A percentile compares a stretch with the other conserved stretches of the same genome.
Conservation (phyloP, 2,329 filamentous ascomycete species). For the Botrytis squamosa region DNA sequence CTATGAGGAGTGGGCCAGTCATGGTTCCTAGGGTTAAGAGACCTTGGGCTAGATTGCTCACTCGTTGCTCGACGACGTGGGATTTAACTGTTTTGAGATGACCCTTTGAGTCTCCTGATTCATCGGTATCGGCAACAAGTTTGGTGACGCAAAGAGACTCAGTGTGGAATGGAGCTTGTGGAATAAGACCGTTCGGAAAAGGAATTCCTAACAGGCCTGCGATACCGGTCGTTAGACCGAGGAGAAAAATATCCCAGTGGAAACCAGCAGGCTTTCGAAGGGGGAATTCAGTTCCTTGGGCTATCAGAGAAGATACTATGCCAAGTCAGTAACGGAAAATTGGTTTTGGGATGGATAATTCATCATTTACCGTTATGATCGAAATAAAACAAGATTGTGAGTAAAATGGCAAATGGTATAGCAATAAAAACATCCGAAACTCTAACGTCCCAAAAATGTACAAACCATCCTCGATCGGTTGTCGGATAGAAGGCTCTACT, state of each 20-base stretch:
- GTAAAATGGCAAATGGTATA: slow-evolving; percentile 78
- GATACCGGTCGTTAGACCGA: slow-evolving; percentile 74
- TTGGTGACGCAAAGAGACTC: slow-evolving; percentile 72
- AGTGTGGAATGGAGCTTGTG: slow-evolving; percentile 81
- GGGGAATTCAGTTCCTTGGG: slow-evolving; percentile 79
- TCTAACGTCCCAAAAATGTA: slow-evolving; percentile 76
- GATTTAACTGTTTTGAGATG: slow-evolving; percentile 52
- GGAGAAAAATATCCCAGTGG: slow-evolving; percentile 81
- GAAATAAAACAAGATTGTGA: slow-evolving; percentile 86
- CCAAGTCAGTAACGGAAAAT: slow-evolving; percentile 6
- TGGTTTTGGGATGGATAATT: background rate
- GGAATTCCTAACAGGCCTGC: slow-evolving; percentile 75
- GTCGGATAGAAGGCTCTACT: slow-evolving; percentile 79
- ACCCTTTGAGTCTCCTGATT: slow-evolving; percentile 57
- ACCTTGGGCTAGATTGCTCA: slow-evolving; percentile 76
- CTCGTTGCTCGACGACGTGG: slow-evolving; percentile 74
- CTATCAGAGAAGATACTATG: slow-evolving; percentile 75
- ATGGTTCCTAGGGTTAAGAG: slow-evolving; percentile 77
- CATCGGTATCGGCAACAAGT: slow-evolving; percentile 49
- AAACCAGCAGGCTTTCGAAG: slow-evolving; percentile 79
- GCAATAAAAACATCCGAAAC: slow-evolving; percentile 76
- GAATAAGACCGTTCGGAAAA: slow-evolving; percentile 80
- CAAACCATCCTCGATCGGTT: slow-evolving; percentile 68
- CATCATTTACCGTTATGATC: slow-evolving; percentile 71
- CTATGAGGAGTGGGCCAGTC: slow-evolving; percentile 69